phyloP scores from a whole-genome alignment of 2,329 filamentous ascomycete species.

The Talaromyces rugulosus region DNA sequence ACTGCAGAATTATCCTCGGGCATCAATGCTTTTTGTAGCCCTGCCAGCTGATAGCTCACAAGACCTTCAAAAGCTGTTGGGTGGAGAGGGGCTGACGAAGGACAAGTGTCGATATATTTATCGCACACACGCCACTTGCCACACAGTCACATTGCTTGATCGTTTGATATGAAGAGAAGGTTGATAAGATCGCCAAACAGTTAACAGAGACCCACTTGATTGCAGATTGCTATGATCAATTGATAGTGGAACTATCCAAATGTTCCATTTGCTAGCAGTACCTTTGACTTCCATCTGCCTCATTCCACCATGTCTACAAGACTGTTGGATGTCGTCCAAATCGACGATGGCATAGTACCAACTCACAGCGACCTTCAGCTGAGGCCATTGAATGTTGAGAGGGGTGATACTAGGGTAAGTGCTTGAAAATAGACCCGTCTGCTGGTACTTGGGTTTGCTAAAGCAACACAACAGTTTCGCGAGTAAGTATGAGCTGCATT shows the following conservation, averaged over 20 bases:
- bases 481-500: constrained; percentile 15
- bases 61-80: background rate
- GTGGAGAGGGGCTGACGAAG: background rate
- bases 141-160: background rate
- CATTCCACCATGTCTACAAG: constrained; percentile 1
- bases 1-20: background rate
- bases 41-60: background rate
- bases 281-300: no score
- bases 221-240: no score
- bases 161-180: no score
- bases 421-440: background rate
- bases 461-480: constrained; percentile 18
- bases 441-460: background rate
- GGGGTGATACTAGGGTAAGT: constrained; percentile 30
- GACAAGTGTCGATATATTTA: background rate
- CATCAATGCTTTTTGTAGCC: background rate
- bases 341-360: constrained; percentile 5
- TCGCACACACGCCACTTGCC: background rate
- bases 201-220: no score
- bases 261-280: no score
- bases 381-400: constrained; percentile 30
- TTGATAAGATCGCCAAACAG: no score
- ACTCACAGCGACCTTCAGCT: constrained; percentile 20
- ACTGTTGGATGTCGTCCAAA: background rate
- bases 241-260: no score